Conservation (phyloP, 192 early-diverging fungal genomes). For the Lobosporangium transversale region DNA sequence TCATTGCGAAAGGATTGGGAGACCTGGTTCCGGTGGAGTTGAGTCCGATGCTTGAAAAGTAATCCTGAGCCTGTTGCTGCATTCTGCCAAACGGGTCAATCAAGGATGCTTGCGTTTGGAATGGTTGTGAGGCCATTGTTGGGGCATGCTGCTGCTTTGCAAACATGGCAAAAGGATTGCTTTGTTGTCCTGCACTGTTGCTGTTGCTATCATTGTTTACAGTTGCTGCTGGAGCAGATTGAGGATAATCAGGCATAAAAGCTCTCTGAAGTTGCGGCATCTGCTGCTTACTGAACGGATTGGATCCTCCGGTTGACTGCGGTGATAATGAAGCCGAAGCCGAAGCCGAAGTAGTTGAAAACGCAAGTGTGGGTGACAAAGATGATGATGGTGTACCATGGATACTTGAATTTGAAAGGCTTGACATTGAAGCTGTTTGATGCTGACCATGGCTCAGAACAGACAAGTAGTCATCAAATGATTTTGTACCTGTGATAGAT, state of each 20-base stretch:
- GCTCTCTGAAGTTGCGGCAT: slow-evolving; percentile 19
- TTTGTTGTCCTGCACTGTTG: not conserved
- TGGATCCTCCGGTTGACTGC: slow-evolving; percentile 14
- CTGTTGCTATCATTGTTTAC: not conserved
- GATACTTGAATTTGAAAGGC: not conserved
- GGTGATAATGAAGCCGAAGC: slow-evolving; percentile 14
- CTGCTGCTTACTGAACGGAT: slow-evolving; percentile 27
- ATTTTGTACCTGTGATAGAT: slow-evolving; percentile 16
- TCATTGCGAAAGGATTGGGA: slow-evolving; percentile 30
- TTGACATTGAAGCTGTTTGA: not conserved
- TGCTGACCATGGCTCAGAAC: slow-evolving; percentile 14
- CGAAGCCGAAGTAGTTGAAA: not conserved
- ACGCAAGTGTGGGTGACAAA: not conserved
- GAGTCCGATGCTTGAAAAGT: slow-evolving; percentile 14
- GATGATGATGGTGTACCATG: not conserved
- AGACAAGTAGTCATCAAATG: slow-evolving; percentile 43
- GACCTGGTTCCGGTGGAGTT: slow-evolving; percentile 1
- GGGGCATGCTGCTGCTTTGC: slow-evolving; percentile 17
- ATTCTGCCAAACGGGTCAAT: slow-evolving; percentile 24
- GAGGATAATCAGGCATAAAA: slow-evolving; percentile 5
- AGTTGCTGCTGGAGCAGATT: not conserved
- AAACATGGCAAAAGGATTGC: slow-evolving; percentile 42
- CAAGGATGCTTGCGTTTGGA: slow-evolving; percentile 6
- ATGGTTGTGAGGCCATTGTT: not conserved
- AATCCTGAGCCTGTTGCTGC: slow-evolving; percentile 20